Conservation (phyloP, 75 land plant species). For the Cunninghamia lanceolata region DNA sequence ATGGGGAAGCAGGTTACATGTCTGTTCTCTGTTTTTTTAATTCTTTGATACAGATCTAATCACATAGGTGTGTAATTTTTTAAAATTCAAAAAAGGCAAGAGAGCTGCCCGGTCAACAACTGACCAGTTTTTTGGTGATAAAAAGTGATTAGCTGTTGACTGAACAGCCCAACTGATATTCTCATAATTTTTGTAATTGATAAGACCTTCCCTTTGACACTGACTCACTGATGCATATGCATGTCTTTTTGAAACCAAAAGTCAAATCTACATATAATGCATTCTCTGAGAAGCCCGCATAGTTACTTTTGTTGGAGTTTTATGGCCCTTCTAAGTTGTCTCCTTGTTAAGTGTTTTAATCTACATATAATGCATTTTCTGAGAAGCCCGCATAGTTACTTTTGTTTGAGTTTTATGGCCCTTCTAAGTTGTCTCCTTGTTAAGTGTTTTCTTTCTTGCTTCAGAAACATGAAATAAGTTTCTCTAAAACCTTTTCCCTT, state of each 20-base stretch:
- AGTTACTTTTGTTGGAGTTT: neutral
- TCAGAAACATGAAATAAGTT: neutral
- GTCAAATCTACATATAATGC: neutral
- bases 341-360: neutral
- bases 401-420: neutral
- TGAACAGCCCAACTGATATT: too few relatives aligned
- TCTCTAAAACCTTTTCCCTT: neutral
- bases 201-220: neutral
- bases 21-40: neutral
- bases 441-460: neutral
- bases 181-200: too few relatives aligned
- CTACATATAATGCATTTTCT: too few relatives aligned
- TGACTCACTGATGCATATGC: neutral
- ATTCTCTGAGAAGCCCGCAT: neutral
- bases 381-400: too few relatives aligned
- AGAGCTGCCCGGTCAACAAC: too few relatives aligned
- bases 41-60: too few relatives aligned
- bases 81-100: too few relatives aligned
- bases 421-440: neutral
- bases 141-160: too few relatives aligned
- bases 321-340: neutral
- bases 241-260: neutral
- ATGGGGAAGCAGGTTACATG: slow-evolving; percentile 33
- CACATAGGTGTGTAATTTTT: too few relatives aligned
- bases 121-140: too few relatives aligned